phyloP scores from a whole-genome alignment of 164 flowering plant species.

The Tetrastigma voinierianum region DNA sequence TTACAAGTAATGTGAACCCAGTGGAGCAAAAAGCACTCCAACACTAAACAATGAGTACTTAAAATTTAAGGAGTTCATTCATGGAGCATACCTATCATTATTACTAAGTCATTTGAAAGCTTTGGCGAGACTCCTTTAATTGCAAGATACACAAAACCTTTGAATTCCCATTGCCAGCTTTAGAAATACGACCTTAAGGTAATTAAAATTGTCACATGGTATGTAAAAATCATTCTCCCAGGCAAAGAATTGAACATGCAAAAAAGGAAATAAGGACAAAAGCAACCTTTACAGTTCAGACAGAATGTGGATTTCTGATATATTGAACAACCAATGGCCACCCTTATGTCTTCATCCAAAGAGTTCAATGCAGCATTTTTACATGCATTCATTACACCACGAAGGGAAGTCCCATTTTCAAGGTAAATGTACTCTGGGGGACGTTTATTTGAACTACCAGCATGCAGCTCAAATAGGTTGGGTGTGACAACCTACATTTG shows the following conservation, averaged over 20 bases:
- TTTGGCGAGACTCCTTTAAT: conserved; percentile 22
- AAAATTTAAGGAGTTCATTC: too few relatives aligned
- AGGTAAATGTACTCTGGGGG: conserved; percentile 66
- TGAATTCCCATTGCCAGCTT: conserved; percentile 16
- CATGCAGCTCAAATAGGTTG: conserved; percentile 68
- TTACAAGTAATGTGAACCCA: too few relatives aligned
- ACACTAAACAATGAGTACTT: background rate
- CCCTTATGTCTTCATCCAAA: conserved; percentile 41
- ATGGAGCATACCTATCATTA: conserved; percentile 28
- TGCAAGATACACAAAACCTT: conserved; percentile 32
- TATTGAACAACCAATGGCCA: conserved; percentile 32
- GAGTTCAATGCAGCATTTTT: conserved; percentile 36
- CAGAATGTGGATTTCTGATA: conserved; percentile 26
- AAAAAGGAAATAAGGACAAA: background rate
- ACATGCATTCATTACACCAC: conserved; percentile 63
- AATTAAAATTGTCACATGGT: background rate
- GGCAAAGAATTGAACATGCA: background rate
- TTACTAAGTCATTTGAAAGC: conserved; percentile 7
- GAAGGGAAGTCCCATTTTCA: conserved; percentile 68
- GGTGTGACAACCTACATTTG: conserved; percentile 58
- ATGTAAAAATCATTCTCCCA: too few relatives aligned
- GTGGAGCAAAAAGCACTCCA: background rate
- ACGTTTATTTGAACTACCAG: conserved; percentile 67
- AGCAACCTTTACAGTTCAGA: conserved; percentile 53
- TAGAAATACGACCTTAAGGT: conserved; percentile 35